These are phyloP conservation scores for Suhomyces bribrorum DNA, from an alignment of 1,139 yeast genomes.

Conservation along the genomic window DNA sequence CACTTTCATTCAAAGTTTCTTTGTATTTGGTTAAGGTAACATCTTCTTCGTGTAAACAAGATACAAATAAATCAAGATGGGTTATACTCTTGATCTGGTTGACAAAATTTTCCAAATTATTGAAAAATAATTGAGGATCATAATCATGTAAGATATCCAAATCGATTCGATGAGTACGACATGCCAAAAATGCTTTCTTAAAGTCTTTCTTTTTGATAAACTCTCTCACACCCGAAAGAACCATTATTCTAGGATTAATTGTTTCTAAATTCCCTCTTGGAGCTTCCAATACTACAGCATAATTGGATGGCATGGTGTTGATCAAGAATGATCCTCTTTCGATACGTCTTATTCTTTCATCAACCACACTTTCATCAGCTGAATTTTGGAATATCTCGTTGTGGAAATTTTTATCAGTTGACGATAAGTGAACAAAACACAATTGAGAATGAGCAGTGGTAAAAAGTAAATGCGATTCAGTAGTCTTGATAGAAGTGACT, in stretches of 20 bases:
- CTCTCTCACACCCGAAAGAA: constrained; percentile 76
- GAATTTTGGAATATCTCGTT: constrained; percentile 22
- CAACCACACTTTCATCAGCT: constrained; percentile 33
- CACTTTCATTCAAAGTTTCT: constrained; percentile 55
- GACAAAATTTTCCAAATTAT: constrained; percentile 68
- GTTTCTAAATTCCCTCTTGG: constrained; percentile 97
- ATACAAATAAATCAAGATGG: constrained; percentile 81
- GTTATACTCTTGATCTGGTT: constrained; percentile 71
- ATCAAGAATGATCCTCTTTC: constrained; percentile 90
- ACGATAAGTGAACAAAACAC: constrained; percentile 74
- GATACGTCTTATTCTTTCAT: constrained; percentile 84
- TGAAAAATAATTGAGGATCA: constrained; percentile 66
- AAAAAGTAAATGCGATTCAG: constrained; percentile 72
- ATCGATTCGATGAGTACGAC: constrained; percentile 91
- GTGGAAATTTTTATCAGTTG: constrained; percentile 27
- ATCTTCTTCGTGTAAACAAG: constrained; percentile 85
- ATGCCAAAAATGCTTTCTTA: constrained; percentile 70
- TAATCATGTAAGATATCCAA: constrained; percentile 88
- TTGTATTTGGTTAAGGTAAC: constrained; percentile 80
- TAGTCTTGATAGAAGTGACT: constrained; percentile 77
- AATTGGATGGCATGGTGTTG: constrained; percentile 77
- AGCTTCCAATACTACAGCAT: constrained; percentile 85
- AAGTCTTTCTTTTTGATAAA: constrained; percentile 61
- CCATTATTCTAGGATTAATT: constrained; percentile 89
- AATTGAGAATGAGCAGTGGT: constrained; percentile 88